Conservation (phyloP, 768 basidiomycete species). For the Suillus spraguei region DNA sequence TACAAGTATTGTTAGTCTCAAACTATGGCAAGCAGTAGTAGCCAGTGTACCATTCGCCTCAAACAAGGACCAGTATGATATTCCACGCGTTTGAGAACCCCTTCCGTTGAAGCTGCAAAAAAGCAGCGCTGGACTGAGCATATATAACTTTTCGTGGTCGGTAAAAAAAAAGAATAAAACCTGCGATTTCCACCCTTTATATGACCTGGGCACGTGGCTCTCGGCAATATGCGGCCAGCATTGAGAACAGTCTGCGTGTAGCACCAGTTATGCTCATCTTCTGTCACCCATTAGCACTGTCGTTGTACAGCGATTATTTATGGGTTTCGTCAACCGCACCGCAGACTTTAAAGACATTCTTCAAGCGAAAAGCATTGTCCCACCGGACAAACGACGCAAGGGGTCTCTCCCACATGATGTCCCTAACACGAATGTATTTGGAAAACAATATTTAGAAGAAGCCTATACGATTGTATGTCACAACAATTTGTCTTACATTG, state of each 20-base stretch:
- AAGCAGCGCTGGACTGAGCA: conserved; percentile 22
- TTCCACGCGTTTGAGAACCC: conserved; percentile 36
- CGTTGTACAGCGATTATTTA: conserved; percentile 26
- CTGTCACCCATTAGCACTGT: conserved; percentile 10
- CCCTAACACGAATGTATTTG: conserved; percentile 44
- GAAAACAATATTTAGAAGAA: conserved; percentile 72
- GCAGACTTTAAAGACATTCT: conserved; percentile 58
- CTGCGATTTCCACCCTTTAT: conserved; percentile 13
- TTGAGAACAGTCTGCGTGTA: no score
- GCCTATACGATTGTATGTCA: conserved; percentile 68
- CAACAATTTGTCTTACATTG: background rate
- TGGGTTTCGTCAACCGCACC: conserved; percentile 66
- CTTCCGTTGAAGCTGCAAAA: conserved; percentile 15
- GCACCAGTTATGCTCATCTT: conserved; percentile 1
- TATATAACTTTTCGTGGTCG: conserved; percentile 26
- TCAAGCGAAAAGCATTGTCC: conserved; percentile 41
- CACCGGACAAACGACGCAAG: conserved; percentile 57
- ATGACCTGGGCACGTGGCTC: conserved; percentile 27
- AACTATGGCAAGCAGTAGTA: conserved; percentile 68
- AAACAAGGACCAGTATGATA: conserved; percentile 63
- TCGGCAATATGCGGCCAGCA: conserved; percentile 4
- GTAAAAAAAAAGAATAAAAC: conserved; percentile 10
- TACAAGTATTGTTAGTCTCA: conserved; percentile 33
- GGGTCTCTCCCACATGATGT: conserved; percentile 37
- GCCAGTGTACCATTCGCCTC: conserved; percentile 59